Conservation (phyloP, 257 asterid genomes). For the Capsicum chinense region DNA sequence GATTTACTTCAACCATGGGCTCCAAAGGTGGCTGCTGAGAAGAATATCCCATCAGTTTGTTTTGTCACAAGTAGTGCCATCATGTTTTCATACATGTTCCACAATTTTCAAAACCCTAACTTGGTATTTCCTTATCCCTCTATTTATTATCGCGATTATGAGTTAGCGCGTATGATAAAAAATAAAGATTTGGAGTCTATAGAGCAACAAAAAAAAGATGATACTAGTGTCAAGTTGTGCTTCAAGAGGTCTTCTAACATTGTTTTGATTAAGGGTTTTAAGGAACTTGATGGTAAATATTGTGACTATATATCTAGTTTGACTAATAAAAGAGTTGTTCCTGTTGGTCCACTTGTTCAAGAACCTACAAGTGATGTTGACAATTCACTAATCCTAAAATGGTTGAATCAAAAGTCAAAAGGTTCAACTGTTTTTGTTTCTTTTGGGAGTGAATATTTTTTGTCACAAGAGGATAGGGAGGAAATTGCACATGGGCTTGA, state of each 20-base stretch:
- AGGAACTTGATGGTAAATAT: slow-evolving; percentile 37
- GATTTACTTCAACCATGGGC: slow-evolving; percentile 41
- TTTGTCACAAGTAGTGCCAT: slow-evolving; percentile 22
- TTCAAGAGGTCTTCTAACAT: slow-evolving; percentile 25
- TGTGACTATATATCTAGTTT: slow-evolving; percentile 24
- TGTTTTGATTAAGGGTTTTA: slow-evolving; percentile 34
- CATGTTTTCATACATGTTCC: slow-evolving; percentile 24
- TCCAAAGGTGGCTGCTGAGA: slow-evolving; percentile 27
- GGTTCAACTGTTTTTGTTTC: slow-evolving; percentile 35
- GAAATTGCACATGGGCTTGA: slow-evolving; percentile 39
- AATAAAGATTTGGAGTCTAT: background rate
- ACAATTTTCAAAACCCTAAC: background rate
- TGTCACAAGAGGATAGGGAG: slow-evolving; percentile 32
- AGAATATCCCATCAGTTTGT: slow-evolving; percentile 37
- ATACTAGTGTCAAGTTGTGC: background rate
- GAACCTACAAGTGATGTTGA: background rate
- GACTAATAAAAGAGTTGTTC: slow-evolving; percentile 23
- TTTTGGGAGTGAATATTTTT: slow-evolving; percentile 42
- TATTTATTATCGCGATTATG: slow-evolving; percentile 30
- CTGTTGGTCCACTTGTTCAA: slow-evolving; percentile 38
- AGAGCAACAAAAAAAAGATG: slow-evolving; percentile 22
- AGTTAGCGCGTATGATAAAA: background rate
- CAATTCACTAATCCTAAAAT: slow-evolving; percentile 29
- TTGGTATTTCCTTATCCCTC: slow-evolving; percentile 29
- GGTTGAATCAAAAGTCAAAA: slow-evolving; percentile 37